A percentile compares a stretch with the other conserved stretches of the same genome.
Conservation (phyloP, 2,329 filamentous ascomycete species). For the Colletotrichum kahawae region DNA sequence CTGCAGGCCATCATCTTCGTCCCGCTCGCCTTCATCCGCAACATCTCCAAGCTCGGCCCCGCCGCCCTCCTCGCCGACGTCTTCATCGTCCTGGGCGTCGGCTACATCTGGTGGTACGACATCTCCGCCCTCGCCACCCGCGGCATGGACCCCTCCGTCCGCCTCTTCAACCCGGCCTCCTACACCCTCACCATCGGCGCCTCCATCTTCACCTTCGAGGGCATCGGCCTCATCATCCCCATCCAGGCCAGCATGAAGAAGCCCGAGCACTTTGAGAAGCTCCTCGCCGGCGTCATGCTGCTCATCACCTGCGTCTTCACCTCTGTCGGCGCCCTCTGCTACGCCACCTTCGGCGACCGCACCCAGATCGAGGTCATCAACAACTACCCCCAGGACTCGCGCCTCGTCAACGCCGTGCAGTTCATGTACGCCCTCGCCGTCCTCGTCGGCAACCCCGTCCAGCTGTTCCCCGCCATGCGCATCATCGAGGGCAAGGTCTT, state of each 20-base stretch:
- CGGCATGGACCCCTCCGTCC: slow-evolving; percentile 66
- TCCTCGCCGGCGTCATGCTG: slow-evolving; percentile 73
- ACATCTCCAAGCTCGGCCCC: slow-evolving; percentile 76
- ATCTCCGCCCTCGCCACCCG: slow-evolving; percentile 57
- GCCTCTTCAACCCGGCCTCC: slow-evolving; percentile 70
- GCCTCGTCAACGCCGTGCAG: slow-evolving; percentile 77
- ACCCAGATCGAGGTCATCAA: slow-evolving; percentile 78
- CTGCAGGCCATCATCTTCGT: slow-evolving; percentile 69
- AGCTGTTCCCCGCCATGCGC: slow-evolving; percentile 75
- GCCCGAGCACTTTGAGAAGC: slow-evolving; percentile 68
- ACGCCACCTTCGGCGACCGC: slow-evolving; percentile 72
- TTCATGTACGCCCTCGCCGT: slow-evolving; percentile 77
- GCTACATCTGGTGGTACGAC: slow-evolving; percentile 78
- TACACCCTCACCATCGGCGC: slow-evolving; percentile 76
- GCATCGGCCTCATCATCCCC: slow-evolving; percentile 95
- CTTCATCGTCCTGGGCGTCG: slow-evolving; percentile 73
- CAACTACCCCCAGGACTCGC: slow-evolving; percentile 74
- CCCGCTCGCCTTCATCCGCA: slow-evolving; percentile 72
- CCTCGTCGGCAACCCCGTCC: slow-evolving; percentile 75
- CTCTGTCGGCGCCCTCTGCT: slow-evolving; percentile 74
- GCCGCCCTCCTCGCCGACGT: slow-evolving; percentile 73
- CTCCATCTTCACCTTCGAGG: slow-evolving; percentile 94
- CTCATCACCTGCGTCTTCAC: slow-evolving; percentile 77
- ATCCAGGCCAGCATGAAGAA: slow-evolving; percentile 94
- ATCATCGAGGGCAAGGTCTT: slow-evolving; percentile 74